phyloP scores from a whole-genome alignment of 2,329 filamentous ascomycete species.

The Cytospora paraplurivora region DNA sequence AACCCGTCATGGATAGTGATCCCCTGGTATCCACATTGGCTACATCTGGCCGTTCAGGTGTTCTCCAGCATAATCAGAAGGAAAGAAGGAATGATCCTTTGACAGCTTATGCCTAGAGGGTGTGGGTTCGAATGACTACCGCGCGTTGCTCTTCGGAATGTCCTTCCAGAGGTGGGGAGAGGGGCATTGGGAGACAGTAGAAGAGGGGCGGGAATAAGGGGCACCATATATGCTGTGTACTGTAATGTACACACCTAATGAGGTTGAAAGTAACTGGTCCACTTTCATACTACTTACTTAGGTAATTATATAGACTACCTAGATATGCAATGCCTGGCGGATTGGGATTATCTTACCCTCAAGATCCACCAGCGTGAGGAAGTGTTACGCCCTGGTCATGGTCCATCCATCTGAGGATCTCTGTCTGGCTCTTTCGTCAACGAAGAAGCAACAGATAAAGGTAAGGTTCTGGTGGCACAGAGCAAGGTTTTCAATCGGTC shows the following conservation, averaged over 20 bases:
- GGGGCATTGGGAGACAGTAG: background rate
- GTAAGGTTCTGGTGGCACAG: background rate
- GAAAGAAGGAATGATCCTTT: too few relatives aligned
- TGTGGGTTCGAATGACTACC: too few relatives aligned
- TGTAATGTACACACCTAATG: background rate
- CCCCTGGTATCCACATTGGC: conserved; percentile 12
- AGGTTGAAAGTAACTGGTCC: background rate
- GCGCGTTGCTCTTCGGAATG: too few relatives aligned
- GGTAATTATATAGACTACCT: background rate
- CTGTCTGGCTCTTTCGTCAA: too few relatives aligned
- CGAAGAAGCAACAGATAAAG: background rate
- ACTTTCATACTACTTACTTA: background rate
- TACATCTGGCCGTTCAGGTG: background rate
- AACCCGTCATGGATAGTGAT: background rate
- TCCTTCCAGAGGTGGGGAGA: too few relatives aligned
- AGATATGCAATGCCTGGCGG: background rate
- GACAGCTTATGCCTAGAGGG: too few relatives aligned
- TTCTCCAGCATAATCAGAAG: too few relatives aligned
- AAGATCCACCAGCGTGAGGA: background rate
- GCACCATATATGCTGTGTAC: too few relatives aligned
- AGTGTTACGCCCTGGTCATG: too few relatives aligned
- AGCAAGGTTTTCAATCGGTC: background rate
- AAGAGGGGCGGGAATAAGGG: background rate
- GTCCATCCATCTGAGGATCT: too few relatives aligned
- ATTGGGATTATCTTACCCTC: background rate